phyloP scores from a whole-genome alignment of 345 rosid genomes.

The Draba incana region DNA sequence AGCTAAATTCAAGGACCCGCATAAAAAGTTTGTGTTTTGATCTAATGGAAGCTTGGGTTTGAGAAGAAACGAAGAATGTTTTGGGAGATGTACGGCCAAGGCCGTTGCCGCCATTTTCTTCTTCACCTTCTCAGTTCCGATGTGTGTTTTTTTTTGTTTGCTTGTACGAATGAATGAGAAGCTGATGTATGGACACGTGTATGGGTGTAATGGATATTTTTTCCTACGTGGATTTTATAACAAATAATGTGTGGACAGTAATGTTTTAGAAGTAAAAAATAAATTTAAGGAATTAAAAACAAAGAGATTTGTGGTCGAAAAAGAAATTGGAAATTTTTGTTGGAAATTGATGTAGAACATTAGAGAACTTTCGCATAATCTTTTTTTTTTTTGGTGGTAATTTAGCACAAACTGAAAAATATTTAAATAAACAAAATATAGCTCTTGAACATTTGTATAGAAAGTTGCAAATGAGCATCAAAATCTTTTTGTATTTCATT shows the following conservation, averaged over 20 bases:
- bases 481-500: too few relatives aligned
- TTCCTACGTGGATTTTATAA: slow-evolving; percentile 34
- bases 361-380: too few relatives aligned
- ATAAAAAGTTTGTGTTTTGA: slow-evolving; percentile 46
- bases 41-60: slow-evolving; percentile 50
- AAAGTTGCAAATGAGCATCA: too few relatives aligned
- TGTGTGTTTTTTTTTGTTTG: not conserved
- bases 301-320: not conserved
- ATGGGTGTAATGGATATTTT: not conserved
- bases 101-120: slow-evolving; percentile 53
- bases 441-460: too few relatives aligned
- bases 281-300: not conserved
- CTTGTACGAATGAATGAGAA: slow-evolving; percentile 21
- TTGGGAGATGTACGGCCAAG: slow-evolving; percentile 61
- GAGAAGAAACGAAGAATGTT: slow-evolving; percentile 45
- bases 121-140: slow-evolving; percentile 25
- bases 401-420: too few relatives aligned
- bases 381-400: too few relatives aligned
- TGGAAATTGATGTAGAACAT: too few relatives aligned
- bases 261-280: not conserved
- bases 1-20: slow-evolving; percentile 53
- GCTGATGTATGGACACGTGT: slow-evolving; percentile 37
- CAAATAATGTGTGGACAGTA: slow-evolving; percentile 19
- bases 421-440: too few relatives aligned
- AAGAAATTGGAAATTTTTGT: too few relatives aligned